A percentile compares a stretch with the other conserved stretches of the same genome.
Evolutionary conservation across 2,329 filamentous ascomycete species (phyloP).

Genomic region (Emericellopsis cladophorae): DNA sequence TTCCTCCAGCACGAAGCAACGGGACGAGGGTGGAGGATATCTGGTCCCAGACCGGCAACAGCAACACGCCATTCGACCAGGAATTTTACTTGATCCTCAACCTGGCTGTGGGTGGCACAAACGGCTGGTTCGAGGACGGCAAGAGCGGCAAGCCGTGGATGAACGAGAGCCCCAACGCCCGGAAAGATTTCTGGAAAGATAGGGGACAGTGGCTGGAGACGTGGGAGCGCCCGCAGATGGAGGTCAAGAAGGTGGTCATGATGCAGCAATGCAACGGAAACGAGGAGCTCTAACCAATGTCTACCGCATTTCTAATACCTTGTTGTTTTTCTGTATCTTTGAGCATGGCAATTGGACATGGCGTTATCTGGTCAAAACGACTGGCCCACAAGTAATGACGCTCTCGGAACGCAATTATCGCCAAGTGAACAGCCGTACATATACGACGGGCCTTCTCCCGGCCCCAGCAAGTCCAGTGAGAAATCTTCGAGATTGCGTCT

Average conservation of each 20-base stretch:
- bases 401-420: too few species aligned
- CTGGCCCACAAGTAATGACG: too few species aligned
- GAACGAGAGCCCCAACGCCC: constrained; percentile 52
- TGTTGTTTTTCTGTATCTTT: background rate
- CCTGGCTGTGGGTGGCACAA: constrained; percentile 63
- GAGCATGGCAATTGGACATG: too few species aligned
- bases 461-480: too few species aligned
- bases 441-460: too few species aligned
- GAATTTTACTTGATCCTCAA: constrained; percentile 67
- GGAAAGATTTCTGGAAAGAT: constrained; percentile 65
- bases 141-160: constrained; percentile 67
- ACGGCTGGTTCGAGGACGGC: constrained; percentile 74
- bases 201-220: constrained; percentile 55
- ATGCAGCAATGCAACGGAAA: constrained; percentile 55
- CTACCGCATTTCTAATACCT: background rate
- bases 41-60: constrained; percentile 48
- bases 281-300: constrained; percentile 30
- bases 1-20: constrained; percentile 51
- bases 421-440: too few species aligned
- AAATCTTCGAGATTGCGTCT: too few species aligned
- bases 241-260: constrained; percentile 59
- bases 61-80: constrained; percentile 62
- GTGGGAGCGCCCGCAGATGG: constrained; percentile 57
- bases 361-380: too few species aligned
- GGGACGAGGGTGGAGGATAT: constrained; percentile 50